Evolutionary conservation across 768 basidiomycete genomes (phyloP).

Genomic region (Suillus occidentalis): DNA sequence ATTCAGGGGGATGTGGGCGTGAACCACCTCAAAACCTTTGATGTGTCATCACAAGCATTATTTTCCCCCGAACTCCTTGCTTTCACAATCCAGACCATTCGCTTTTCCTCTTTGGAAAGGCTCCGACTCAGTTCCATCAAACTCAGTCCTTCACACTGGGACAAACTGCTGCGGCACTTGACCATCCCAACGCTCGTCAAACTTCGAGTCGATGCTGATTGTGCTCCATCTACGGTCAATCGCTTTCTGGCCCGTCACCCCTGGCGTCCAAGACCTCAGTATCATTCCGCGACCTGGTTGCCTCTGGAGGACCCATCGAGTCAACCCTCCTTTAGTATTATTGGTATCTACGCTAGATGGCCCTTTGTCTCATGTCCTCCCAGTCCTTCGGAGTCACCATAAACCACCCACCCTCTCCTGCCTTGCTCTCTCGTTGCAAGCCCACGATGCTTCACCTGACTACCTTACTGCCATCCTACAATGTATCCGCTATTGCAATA

Average conservation of each 20-base stretch:
- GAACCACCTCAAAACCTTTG: background rate
- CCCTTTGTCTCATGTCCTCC: background rate
- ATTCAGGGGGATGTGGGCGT: background rate
- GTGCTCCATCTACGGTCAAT: background rate
- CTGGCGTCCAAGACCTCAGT: background rate
- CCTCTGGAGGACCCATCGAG: background rate
- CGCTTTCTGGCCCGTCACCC: background rate
- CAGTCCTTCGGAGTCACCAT: background rate
- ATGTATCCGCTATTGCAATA: background rate
- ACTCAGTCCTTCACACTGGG: background rate
- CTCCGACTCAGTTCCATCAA: background rate
- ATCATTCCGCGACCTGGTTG: background rate
- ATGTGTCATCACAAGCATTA: background rate
- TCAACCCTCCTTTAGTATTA: background rate
- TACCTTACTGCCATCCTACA: background rate
- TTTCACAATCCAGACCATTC: background rate
- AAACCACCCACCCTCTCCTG: background rate
- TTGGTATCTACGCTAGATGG: background rate
- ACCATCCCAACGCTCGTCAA: background rate
- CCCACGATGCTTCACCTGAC: background rate
- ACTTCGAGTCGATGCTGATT: background rate
- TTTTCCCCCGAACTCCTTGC: background rate
- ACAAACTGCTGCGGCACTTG: background rate
- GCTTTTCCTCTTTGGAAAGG: background rate
- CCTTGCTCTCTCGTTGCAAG: background rate